Evolutionary conservation across 2,329 filamentous ascomycete genomes (phyloP).

Genomic region (Drechslerella coelobrocha): DNA sequence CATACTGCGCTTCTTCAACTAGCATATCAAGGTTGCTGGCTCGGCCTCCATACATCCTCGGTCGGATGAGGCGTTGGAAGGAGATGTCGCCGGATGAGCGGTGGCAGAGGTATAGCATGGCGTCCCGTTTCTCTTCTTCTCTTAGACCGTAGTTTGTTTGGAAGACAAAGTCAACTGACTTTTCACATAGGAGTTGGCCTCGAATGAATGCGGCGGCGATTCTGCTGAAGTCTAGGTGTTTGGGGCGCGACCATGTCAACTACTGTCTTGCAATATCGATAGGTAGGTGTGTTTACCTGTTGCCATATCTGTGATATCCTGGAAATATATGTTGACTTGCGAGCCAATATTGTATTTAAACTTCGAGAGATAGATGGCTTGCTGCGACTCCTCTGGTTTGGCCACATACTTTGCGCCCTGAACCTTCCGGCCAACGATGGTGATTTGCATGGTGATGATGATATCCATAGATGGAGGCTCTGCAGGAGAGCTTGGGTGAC

Average conservation of each 20-base stretch:
- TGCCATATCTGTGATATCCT: constrained; percentile 46
- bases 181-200: constrained; percentile 41
- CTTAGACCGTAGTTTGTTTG: constrained; percentile 49
- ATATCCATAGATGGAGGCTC: constrained; percentile 47
- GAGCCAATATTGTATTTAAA: constrained; percentile 47
- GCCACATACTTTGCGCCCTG: constrained; percentile 29
- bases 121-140: constrained; percentile 47
- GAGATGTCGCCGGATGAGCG: constrained; percentile 46
- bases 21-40: constrained; percentile 33
- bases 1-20: constrained; percentile 20
- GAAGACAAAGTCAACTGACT: constrained; percentile 45
- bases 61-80: constrained; percentile 45
- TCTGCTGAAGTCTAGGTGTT: constrained; percentile 31
- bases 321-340: constrained; percentile 40
- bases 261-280: neutral
- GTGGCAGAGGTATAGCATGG: constrained; percentile 45
- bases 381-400: constrained; percentile 32
- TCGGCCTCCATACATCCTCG: constrained; percentile 24
- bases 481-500: constrained; percentile 32
- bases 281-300: constrained; percentile 23
- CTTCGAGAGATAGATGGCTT: constrained; percentile 38
- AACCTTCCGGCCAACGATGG: constrained; percentile 42
- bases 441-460: constrained; percentile 46
- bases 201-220: constrained; percentile 37
- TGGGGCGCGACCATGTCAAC: neutral